phyloP scores from a whole-genome alignment of 2,329 filamentous ascomycete genomes.

The Xylariaceae sp. region DNA sequence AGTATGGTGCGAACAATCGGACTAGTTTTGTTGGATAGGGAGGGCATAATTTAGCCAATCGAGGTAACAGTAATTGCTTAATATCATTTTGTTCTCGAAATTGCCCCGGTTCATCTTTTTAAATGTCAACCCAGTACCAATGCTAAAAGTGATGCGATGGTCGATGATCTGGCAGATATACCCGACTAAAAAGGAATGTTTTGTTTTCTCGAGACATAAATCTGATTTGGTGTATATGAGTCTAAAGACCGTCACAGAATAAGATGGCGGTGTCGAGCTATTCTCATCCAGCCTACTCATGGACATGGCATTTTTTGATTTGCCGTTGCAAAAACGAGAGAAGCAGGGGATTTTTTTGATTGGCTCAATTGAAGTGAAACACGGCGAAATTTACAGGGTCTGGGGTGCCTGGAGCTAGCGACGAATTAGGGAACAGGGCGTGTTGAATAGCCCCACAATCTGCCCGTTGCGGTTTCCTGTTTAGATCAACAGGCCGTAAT shows the following conservation, averaged over 20 bases:
- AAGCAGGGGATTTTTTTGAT: not conserved
- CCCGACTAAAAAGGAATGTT: too few species aligned
- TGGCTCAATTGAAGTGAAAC: slow-evolving; percentile 1
- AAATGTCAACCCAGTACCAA: too few species aligned
- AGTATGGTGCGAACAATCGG: slow-evolving; percentile 34
- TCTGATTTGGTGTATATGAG: too few species aligned
- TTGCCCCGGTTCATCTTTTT: too few species aligned
- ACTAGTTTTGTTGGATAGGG: slow-evolving; percentile 33
- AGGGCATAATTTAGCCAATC: not conserved
- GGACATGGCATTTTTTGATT: not conserved
- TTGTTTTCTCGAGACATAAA: too few species aligned
- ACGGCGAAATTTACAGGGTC: too few species aligned
- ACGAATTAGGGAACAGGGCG: not conserved
- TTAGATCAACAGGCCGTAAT: slow-evolving; percentile 1
- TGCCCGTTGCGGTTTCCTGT: slow-evolving; percentile 1
- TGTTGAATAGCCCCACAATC: not conserved
- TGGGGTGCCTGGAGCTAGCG: not conserved
- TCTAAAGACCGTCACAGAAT: too few species aligned
- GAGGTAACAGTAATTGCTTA: not conserved
- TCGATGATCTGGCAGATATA: too few species aligned
- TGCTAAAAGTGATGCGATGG: too few species aligned
- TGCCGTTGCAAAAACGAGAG: too few species aligned
- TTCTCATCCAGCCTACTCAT: not conserved
- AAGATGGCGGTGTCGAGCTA: not conserved
- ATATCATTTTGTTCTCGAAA: too few species aligned